These are phyloP conservation scores for Urochloa ruziziensis DNA, from an alignment of 176 grass and related monocot genomes.

Conservation along the genomic window DNA sequence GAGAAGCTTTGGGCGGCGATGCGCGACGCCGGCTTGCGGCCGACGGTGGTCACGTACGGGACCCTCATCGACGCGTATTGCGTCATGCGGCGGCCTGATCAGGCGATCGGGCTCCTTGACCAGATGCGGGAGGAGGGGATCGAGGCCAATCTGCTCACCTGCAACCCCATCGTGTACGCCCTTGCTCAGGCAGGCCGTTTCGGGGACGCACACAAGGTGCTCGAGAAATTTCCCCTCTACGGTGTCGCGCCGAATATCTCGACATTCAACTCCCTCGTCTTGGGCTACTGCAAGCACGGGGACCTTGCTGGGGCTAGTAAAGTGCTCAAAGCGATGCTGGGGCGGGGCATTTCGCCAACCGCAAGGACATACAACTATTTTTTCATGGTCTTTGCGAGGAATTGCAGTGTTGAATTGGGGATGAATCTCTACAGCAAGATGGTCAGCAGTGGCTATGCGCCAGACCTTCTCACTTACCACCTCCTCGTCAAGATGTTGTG, in stretches of 20 bases:
- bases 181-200: constrained; percentile 60
- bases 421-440: constrained; percentile 92
- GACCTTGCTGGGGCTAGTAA: constrained; percentile 60
- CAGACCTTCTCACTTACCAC: constrained; percentile 56
- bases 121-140: constrained; percentile 57
- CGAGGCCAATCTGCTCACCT: constrained; percentile 59
- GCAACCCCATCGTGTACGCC: constrained; percentile 73
- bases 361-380: constrained; percentile 78
- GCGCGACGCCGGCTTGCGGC: constrained; percentile 42
- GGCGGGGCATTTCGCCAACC: constrained; percentile 57
- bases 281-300: constrained; percentile 69
- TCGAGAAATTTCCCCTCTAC: constrained; percentile 85
- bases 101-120: constrained; percentile 46
- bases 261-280: constrained; percentile 75
- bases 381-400: constrained; percentile 64
- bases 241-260: constrained; percentile 63
- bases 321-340: constrained; percentile 69
- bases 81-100: constrained; percentile 63
- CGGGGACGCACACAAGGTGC: constrained; percentile 60
- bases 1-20: constrained; percentile 69
- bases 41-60: constrained; percentile 74
- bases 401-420: constrained; percentile 50
- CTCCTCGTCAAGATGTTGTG: constrained; percentile 80
- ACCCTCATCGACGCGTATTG: constrained; percentile 74
- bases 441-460: constrained; percentile 57